These are phyloP conservation scores for Fusarium citri DNA, from an alignment of 2,329 filamentous ascomycete species.

Conservation along the genomic window DNA sequence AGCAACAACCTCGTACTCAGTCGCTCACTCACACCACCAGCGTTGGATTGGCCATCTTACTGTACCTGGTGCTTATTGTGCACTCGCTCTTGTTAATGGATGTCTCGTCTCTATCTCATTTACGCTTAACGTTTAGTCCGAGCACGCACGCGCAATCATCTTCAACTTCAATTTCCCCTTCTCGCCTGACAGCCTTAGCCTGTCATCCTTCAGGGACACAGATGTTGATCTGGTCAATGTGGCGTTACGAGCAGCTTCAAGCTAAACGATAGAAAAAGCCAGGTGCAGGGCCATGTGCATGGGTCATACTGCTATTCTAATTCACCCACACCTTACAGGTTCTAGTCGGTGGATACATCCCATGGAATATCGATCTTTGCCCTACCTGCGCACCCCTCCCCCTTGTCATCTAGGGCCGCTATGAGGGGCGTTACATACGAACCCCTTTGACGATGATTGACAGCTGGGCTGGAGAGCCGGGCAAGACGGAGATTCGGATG, in stretches of 20 bases:
- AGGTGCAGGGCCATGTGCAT: conserved; percentile 34
- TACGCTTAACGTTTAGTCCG: conserved; percentile 1
- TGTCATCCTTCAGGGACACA: conserved; percentile 32
- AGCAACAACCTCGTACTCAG: conserved; percentile 9
- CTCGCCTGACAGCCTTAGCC: not conserved
- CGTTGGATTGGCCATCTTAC: conserved; percentile 5
- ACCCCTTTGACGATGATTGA: conserved; percentile 42
- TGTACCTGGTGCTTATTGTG: conserved; percentile 5
- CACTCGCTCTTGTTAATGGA: not conserved
- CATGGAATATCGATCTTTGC: conserved; percentile 34
- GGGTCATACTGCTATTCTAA: conserved; percentile 13
- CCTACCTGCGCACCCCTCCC: conserved; percentile 37
- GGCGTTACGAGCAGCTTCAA: conserved; percentile 41
- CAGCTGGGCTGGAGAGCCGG: conserved; percentile 22
- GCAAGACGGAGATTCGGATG: conserved; percentile 33
- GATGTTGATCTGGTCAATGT: conserved; percentile 31
- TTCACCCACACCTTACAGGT: conserved; percentile 19
- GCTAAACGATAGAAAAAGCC: conserved; percentile 28
- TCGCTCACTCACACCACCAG: not conserved
- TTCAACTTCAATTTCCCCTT: not conserved
- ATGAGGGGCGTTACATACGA: conserved; percentile 30
- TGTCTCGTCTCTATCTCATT: not conserved
- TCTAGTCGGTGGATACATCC: conserved; percentile 17
- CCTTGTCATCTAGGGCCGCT: conserved; percentile 35
- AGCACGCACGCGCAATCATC: conserved; percentile 2